phyloP scores from a whole-genome alignment of 257 asterid species.

The Capsicum chinense region DNA sequence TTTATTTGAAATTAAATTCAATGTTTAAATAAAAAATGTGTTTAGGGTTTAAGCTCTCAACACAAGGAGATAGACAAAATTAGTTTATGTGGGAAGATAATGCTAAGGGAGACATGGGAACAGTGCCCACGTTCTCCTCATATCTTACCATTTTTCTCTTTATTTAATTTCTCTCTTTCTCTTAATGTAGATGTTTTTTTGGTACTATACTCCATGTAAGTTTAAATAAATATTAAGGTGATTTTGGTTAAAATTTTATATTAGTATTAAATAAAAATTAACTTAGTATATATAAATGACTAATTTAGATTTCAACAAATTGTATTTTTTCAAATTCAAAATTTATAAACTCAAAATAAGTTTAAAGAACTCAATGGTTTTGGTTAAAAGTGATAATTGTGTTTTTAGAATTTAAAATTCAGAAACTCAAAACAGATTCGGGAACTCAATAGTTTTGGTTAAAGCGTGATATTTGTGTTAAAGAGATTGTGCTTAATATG shows the following conservation, averaged over 20 bases:
- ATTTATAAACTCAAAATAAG: neutral
- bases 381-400: neutral
- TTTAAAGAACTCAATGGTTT: neutral
- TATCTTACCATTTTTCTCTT: constrained; percentile 38
- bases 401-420: neutral
- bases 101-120: constrained; percentile 67
- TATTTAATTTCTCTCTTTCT: neutral
- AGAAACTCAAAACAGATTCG: neutral
- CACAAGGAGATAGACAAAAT: constrained; percentile 69
- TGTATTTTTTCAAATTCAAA: neutral
- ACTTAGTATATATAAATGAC: no score
- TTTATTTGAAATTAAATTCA: neutral
- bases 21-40: neutral
- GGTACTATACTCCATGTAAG: neutral
- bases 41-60: constrained; percentile 60
- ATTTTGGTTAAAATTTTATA: no score
- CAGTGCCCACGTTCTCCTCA: constrained; percentile 92
- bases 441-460: neutral
- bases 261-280: no score
- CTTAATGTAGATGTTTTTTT: neutral
- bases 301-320: no score
- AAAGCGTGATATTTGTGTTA: neutral
- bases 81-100: constrained; percentile 40
- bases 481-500: neutral
- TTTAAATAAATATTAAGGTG: no score